Evolutionary conservation across 768 basidiomycete genomes (phyloP).

Genomic region (Daedalea quercina): DNA sequence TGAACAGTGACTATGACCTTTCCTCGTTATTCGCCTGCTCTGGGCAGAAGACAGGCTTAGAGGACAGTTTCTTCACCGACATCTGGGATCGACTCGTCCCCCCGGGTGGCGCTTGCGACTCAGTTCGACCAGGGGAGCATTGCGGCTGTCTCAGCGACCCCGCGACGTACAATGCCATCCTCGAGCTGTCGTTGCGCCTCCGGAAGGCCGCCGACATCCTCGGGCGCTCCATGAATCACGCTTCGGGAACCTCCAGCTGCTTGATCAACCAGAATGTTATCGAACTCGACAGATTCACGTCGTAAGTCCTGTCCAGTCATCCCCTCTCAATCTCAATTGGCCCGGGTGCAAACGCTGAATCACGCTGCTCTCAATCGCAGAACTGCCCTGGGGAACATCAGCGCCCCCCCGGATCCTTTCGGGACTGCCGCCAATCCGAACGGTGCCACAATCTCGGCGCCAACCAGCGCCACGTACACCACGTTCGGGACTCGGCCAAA

Average conservation of each 20-base stretch:
- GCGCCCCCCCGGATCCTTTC: conserved; percentile 19
- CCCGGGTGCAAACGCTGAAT: conserved; percentile 4
- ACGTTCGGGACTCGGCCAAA: neutral
- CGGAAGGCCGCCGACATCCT: conserved; percentile 53
- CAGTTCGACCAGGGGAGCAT: conserved; percentile 26
- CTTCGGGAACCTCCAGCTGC: conserved; percentile 24
- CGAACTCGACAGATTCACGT: conserved; percentile 45
- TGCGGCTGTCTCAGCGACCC: conserved; percentile 56
- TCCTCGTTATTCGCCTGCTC: conserved; percentile 16
- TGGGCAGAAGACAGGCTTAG: conserved; percentile 3
- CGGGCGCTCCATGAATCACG: conserved; percentile 37
- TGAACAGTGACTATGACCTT: conserved; percentile 15
- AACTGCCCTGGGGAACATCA: conserved; percentile 33
- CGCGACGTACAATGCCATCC: conserved; percentile 46
- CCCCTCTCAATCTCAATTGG: neutral
- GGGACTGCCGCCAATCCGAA: conserved; percentile 8
- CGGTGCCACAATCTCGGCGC: neutral
- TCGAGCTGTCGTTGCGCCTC: conserved; percentile 60
- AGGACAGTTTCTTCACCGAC: conserved; percentile 16
- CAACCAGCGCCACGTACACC: neutral
- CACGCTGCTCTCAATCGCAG: conserved; percentile 21
- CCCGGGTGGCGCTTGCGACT: conserved; percentile 7
- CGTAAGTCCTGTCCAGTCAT: conserved; percentile 30
- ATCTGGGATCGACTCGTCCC: conserved; percentile 19
- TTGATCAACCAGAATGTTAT: conserved; percentile 37